These are phyloP conservation scores for Marvania coccoides DNA, from an alignment of 139 green algal species.

Conservation along the genomic window DNA sequence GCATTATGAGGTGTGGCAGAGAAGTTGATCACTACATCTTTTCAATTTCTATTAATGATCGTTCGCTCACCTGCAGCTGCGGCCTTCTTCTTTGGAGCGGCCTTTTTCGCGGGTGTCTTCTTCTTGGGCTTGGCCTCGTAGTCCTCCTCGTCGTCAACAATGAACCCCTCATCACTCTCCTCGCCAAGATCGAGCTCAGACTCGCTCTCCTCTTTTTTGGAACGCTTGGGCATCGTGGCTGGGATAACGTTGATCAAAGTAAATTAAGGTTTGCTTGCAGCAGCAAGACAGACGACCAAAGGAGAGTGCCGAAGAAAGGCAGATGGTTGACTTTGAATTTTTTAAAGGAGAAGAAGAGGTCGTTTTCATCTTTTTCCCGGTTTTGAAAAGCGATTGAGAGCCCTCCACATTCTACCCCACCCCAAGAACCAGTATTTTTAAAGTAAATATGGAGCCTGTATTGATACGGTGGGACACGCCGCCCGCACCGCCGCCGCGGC, in stretches of 20 bases:
- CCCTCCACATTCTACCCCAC: too few species aligned
- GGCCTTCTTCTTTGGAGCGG: not conserved
- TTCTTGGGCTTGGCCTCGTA: not conserved
- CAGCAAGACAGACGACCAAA: too few species aligned
- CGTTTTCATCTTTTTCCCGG: too few species aligned
- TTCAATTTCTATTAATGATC: not conserved
- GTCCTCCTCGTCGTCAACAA: not conserved
- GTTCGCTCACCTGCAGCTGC: not conserved
- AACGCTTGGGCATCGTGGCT: not conserved
- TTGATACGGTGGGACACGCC: not conserved
- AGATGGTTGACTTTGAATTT: too few species aligned
- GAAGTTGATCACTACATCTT: not conserved
- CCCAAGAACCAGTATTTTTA: too few species aligned
- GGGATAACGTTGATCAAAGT: too few species aligned
- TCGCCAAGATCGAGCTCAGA: not conserved
- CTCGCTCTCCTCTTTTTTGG: not conserved
- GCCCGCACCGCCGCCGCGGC: not conserved
- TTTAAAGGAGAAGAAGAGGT: too few species aligned
- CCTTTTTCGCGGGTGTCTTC: not conserved
- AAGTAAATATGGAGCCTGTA: too few species aligned
- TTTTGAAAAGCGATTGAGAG: too few species aligned
- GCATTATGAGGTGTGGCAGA: too few species aligned
- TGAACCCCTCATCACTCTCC: not conserved
- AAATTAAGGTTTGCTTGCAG: too few species aligned
- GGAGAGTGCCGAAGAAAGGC: too few species aligned